Evolutionary conservation across 2,329 filamentous ascomycete genomes (phyloP), one percentile per base, ranked within the genome.

Genomic region (Xylariaceae sp.): DNA sequence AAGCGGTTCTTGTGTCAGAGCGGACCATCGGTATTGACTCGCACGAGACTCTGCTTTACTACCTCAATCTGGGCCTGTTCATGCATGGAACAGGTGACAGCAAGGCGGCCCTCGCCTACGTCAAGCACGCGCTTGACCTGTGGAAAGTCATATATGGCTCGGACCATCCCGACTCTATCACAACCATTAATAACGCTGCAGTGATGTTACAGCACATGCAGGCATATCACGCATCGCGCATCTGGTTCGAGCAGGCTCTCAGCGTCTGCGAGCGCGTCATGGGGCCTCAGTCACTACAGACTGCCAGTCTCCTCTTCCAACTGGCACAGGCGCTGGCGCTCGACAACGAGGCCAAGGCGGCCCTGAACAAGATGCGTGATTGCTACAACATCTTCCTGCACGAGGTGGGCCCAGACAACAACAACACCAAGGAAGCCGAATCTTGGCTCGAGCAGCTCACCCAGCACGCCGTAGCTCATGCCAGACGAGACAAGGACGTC

Each of bases 161-260:
- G 19, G 83, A 87, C 51, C 92, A 98, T 62, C 92, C 92, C 3
- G 92, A 98, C 63, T 94, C 88, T 7, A 95, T 98, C 62, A 98
- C 93, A 7, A 96, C 92, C 12, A 83, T 96, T 63, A 98, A 96
- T 74, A 98, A 98, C 54, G 90, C 87, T 14, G 92, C 92, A 6
- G 92, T 98, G 39, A 98, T 98, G 92, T 77, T 98, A 38, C 92
- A 98, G 63, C 81, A 88, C 36, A 75, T 95, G 50, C 94, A 96
- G 70, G 80, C 84, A 40, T 98, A 94, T 66, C 82, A 90, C 50
- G 87, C 94, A 62, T 96, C 90, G 29, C 82, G 92, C 32, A 72
- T 90, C 42, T 98, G 92, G 92, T 98, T 98, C 55, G 92, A 96
- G 61, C 83, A 87, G 44, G 93, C 89, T 8, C 77, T 96, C 32